Conservation (phyloP, 176 grass and related monocot genomes). For the Leersia perrieri region DNA sequence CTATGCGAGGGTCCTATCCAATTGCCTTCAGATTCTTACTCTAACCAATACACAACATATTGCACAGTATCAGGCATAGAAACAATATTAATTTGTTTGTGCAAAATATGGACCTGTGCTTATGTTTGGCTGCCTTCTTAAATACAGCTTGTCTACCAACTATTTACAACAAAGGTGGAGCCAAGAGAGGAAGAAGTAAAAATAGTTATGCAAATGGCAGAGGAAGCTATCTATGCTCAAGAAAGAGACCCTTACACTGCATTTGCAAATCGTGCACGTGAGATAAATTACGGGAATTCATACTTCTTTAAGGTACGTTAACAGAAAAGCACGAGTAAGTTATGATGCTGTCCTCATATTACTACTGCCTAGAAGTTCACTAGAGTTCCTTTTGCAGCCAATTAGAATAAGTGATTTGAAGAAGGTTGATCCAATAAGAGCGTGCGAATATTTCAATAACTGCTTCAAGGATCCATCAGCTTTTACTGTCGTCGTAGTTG, state of each 20-base stretch:
- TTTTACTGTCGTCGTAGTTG: conserved; percentile 92
- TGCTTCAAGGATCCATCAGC: conserved; percentile 90
- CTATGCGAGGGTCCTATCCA: neutral
- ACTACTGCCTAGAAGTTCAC: conserved; percentile 32
- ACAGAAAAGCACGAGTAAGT: conserved; percentile 2
- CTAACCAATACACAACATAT: neutral
- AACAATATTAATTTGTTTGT: neutral
- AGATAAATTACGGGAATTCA: conserved; percentile 98
- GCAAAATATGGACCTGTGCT: conserved; percentile 27
- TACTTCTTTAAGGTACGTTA: conserved; percentile 90
- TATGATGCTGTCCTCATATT: conserved; percentile 11
- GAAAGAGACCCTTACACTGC: conserved; percentile 98
- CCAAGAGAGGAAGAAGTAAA: conserved; percentile 97
- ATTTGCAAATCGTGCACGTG: conserved; percentile 86
- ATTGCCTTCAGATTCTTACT: neutral
- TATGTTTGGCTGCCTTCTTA: conserved; percentile 25
- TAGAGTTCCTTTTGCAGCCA: conserved; percentile 56
- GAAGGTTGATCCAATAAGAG: conserved; percentile 87
- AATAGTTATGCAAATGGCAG: conserved; percentile 99
- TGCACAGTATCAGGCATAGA: neutral
- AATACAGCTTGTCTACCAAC: conserved; percentile 83
- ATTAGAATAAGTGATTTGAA: conserved; percentile 95
- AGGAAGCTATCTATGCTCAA: conserved; percentile 99
- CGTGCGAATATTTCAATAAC: conserved; percentile 94
- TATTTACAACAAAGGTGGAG: conserved; percentile 94